A percentile compares a stretch with the other conserved stretches of the same genome.
Conservation (phyloP, 192 early-diverging fungal species). For the Ambispora gerdemannii region DNA sequence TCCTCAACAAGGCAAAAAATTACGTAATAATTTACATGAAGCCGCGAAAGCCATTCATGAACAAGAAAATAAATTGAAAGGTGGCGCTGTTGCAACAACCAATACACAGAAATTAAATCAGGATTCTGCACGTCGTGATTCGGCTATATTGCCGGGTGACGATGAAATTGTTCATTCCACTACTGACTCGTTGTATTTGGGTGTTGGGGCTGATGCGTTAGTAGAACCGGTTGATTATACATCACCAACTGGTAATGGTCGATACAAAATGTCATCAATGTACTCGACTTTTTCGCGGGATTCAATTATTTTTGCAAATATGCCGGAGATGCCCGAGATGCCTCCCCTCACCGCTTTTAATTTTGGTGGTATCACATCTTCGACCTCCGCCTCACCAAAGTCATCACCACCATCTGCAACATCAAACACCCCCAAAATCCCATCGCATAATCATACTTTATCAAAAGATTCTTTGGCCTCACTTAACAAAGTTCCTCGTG, state of each 20-base stretch:
- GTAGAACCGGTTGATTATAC: not conserved
- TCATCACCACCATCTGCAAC: not conserved
- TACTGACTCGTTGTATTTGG: not conserved
- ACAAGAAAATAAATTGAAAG: not conserved
- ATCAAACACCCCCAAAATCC: not conserved
- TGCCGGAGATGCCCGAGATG: not conserved
- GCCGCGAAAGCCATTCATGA: not conserved
- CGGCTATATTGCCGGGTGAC: not conserved
- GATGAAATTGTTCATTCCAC: not conserved
- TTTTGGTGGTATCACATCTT: not conserved
- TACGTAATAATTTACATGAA: not conserved
- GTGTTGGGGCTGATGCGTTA: not conserved
- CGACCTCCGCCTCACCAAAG: not conserved
- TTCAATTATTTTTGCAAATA: not conserved
- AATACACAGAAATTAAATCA: not conserved
- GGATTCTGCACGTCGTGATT: not conserved
- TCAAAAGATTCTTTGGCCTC: too few species aligned
- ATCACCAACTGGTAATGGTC: not conserved
- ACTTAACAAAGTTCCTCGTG: too few species aligned
- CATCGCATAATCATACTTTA: not conserved
- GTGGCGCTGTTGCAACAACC: not conserved
- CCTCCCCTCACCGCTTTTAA: too few species aligned
- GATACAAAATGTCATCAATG: conserved; percentile 17
- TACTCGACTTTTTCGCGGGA: conserved; percentile 1
- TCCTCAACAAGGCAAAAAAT: not conserved